Base-by-base conservation (phyloP, 78 protist genomes). In the Andalucia godoyi region DNA sequence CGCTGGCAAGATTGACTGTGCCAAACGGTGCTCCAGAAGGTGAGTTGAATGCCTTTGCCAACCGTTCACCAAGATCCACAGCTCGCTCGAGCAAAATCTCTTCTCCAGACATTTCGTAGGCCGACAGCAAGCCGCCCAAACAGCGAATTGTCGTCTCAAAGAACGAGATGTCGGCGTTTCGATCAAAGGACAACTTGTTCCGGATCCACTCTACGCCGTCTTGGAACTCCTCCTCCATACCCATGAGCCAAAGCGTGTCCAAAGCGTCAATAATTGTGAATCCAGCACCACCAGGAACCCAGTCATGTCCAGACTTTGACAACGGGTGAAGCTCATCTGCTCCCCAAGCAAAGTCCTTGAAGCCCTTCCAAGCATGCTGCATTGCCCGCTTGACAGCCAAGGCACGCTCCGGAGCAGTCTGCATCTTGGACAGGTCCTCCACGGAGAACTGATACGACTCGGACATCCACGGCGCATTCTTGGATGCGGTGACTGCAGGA, bases 321-420 rank as follows among this genome's bases (percentile, higher is more conserved):
- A 62, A 10, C 5, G 88, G 86, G 66, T 54, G 32, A 25, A 82
- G 67, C 69, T 82, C 86, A 36, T 82, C 88, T 7, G 34, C 5
- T n/a, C 94, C 94, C 87, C 84, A 84, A 36, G 90, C 88, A 57
- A 34, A 30, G 36, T 47, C 7, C 1, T 12, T 39, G 70, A 84
- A 87, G 17, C 42, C 69, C 25, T 72, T 65, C 93, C 93, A 87
- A 10, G 87, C 51, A 46, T 51, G 36, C 64, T 40, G 0, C 12
- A 77, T 29, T 21, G 78, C 78, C 9, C n/a, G n/a, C n/a, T n/a
- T n/a, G n/a, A n/a, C n/a, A n/a, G n/a, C n/a, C n/a, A n/a, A n/a
- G n/a, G n/a, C n/a, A n/a, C n/a, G n/a, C n/a, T n/a, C n/a, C n/a
- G n/a, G n/a, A n/a, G n/a, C n/a, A n/a, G n/a, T n/a, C n/a, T n/a